Base-by-base conservation (phyloP, 768 basidiomycete genomes). In the Collybia mongolica region DNA sequence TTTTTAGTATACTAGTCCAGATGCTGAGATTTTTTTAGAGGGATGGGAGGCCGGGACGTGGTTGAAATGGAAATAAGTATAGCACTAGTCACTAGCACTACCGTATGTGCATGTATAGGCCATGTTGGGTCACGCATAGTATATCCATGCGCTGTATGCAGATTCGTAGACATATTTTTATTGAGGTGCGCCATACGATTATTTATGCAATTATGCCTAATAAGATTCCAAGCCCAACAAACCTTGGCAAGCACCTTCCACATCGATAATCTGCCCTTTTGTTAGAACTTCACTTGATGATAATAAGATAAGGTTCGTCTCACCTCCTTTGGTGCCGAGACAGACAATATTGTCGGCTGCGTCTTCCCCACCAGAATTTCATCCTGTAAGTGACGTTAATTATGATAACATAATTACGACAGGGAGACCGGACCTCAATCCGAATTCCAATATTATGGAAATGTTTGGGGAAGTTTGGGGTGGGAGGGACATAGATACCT, bases 361-460 rank as follows among this genome's bases (percentile, higher is more conserved):
- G 83, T 66, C 54, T 80, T 72, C 5, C 83, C 81, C 2, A 91
- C 75, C 6, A 91, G 69, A 1, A 94, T 82, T 56, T 91, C 89
- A 54, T 93, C 90, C 83, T 77, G 51, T 15, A 28, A 28, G 17
- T 48, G 29, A 15, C 5, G n/a, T 19, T 39, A 42, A 54, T 44
- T 12, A 47, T 48, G 24, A 22, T 14, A 35, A 49, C 19, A 39
- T 35, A 18, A 14, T 2, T 12, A 6, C 19, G 24, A 39, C 24
- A 14, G 28, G 9, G 36, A 28, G 24, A 32, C 53, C 55, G 36
- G 49, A 86, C 90, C 77, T 96, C 96, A 59, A 99, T 93, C 40
- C 96, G 83, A 52, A 98, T 86, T 6, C 91, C 93, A 23, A 97
- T 80, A 55, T 93, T 88, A 58, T 96, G 94, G 68, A 93, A 98